Conservation (phyloP, 208 protist genomes). For the Lotmaria passim region DNA sequence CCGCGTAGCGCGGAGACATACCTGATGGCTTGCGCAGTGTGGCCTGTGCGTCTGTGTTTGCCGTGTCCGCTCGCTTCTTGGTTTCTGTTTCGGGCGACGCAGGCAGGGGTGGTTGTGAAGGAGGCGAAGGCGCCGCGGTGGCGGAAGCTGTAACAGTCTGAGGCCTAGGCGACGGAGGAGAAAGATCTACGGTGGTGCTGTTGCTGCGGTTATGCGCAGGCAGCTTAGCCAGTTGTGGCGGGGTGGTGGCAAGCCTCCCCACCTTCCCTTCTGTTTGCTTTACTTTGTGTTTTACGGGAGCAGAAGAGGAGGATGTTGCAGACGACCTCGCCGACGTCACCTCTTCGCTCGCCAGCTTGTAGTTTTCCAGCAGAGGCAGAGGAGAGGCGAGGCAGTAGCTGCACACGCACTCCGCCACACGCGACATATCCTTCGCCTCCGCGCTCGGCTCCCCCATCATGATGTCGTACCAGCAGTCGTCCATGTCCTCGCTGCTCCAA, state of each 20-base stretch:
- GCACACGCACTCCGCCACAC: conserved; percentile 54
- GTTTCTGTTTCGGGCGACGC: too few species aligned
- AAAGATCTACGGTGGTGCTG: conserved; percentile 15
- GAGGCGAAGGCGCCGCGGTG: neutral
- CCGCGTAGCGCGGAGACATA: conserved; percentile 24
- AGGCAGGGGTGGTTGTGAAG: too few species aligned
- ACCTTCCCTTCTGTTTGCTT: neutral
- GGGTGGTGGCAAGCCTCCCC: neutral
- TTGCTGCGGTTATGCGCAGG: neutral
- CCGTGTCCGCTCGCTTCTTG: neutral
- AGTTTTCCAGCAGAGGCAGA: conserved; percentile 20
- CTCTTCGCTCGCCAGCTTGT: neutral
- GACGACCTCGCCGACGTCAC: neutral
- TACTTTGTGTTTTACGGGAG: neutral
- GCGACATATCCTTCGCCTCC: conserved; percentile 47
- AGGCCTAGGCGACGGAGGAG: neutral
- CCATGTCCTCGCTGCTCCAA: conserved; percentile 65
- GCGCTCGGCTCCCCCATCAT: conserved; percentile 49
- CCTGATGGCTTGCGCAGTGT: neutral
- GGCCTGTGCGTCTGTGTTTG: neutral
- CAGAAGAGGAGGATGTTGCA: neutral
- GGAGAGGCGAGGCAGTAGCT: conserved; percentile 42
- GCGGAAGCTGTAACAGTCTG: neutral
- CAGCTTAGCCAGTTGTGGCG: neutral
- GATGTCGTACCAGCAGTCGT: conserved; percentile 88